Evolutionary conservation across 31 red algal genomes (phyloP), one percentile per base, ranked within the genome.

Genomic region (Bonnemaisonia californica): DNA sequence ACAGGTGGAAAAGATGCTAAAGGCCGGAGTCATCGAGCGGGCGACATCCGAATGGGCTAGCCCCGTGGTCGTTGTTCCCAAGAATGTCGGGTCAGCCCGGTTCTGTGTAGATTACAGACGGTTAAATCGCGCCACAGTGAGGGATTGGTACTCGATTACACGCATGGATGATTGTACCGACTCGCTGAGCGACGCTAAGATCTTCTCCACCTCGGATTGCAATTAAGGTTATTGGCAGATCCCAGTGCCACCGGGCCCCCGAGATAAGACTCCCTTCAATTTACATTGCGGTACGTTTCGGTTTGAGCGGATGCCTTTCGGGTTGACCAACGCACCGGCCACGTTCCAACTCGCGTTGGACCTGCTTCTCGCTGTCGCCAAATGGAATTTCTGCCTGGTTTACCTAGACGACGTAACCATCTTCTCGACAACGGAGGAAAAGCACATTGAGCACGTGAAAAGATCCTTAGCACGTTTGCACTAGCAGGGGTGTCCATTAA

Each of bases 91-190:
- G 1, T 39, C 39, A 7, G 38, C 71, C 8, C 61, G 73, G 47
- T 88, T 88, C 36, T 88, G 71, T 40, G 30, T 88, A 22, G 62
- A 88, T 28, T 86, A 86, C 45, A 22, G 82, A 1, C 54, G 82
- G 13, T 59, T 66, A 23, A 76, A 86, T 29, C 28, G 37, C 1
- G 65, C 51, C 22, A 77, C 71, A 24, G 73, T 56, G 23, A 2
- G 51, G 40, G 73, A 88, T 79, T 34, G 62, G 1, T 89, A 89
- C 22, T 74, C 85, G 1, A 0, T 88, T 0, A 73, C 84, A 9
- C 31, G 71, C 9, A 78, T 80, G 41, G 84, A 88, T 54, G 61
- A 88, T 4, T 88, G 62, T 32, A 79, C 79, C 40, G 84, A 88
- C 41, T 88, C 76, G 16, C 54, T 88, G 28, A n/a, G 84, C 9